Evolutionary conservation across 2,329 filamentous ascomycete genomes (phyloP).

Genomic region (Penicillium rolfsii): DNA sequence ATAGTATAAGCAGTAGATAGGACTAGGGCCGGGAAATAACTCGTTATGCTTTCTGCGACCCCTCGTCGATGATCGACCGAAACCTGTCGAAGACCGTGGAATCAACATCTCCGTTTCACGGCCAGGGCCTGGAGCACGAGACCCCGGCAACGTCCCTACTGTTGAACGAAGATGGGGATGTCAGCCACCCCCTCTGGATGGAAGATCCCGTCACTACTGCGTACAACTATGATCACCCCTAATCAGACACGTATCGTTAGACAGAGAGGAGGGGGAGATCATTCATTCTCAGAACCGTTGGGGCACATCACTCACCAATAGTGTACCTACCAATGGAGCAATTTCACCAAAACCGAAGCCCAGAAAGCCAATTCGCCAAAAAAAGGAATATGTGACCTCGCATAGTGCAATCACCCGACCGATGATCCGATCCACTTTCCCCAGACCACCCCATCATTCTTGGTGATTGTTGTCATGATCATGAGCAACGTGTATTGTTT

Average conservation of each 20-base stretch:
- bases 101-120: not conserved
- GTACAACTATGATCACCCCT: not conserved
- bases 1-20: too few species aligned
- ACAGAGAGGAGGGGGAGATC: not conserved
- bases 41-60: not conserved
- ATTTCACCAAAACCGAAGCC: not conserved
- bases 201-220: not conserved
- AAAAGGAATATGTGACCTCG: not conserved
- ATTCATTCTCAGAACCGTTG: constrained; percentile 9
- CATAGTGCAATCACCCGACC: not conserved
- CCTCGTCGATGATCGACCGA: not conserved
- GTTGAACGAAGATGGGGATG: not conserved
- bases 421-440: not conserved
- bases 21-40: not conserved
- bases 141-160: constrained; percentile 5
- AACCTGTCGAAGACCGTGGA: not conserved
- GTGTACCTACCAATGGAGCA: not conserved
- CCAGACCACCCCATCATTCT: not conserved
- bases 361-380: constrained; percentile 5
- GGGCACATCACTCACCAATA: not conserved
- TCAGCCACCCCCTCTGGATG: constrained; percentile 5
- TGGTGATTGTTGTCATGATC: not conserved
- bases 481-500: not conserved
- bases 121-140: constrained; percentile 1
- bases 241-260: not conserved